These are phyloP conservation scores for Coffea humblotiana DNA, from an alignment of 305 asterid genomes.

Conservation along the genomic window DNA sequence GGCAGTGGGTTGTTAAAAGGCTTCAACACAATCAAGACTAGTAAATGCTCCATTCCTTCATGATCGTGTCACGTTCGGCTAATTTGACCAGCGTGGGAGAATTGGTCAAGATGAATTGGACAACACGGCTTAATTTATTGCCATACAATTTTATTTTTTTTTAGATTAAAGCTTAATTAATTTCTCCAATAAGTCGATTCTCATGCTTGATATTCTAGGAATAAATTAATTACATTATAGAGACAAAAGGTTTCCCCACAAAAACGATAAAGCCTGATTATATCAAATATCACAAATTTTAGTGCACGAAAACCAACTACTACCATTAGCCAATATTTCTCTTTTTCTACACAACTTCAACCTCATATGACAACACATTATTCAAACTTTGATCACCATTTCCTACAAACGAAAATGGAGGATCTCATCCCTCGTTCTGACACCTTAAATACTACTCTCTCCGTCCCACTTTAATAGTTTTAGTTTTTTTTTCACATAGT, in stretches of 20 bases:
- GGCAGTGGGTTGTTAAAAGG: background rate
- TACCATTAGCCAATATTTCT: background rate
- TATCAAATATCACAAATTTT: background rate
- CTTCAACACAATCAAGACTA: background rate
- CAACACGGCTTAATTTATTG: conserved; percentile 3
- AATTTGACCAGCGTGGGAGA: conserved; percentile 22
- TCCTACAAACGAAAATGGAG: background rate
- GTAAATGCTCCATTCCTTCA: conserved; percentile 10
- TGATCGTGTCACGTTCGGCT: conserved; percentile 35
- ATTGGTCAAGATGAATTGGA: conserved; percentile 14
- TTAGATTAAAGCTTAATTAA: background rate
- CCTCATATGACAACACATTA: background rate
- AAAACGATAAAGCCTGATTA: background rate
- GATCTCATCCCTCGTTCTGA: background rate
- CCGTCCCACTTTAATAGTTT: too few relatives aligned
- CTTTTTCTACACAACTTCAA: background rate
- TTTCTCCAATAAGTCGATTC: background rate
- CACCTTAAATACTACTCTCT: background rate
- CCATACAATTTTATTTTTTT: too few relatives aligned
- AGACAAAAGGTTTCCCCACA: background rate
- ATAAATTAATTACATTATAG: background rate
- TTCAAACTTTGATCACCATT: background rate
- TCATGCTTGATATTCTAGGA: background rate
- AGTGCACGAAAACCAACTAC: background rate
- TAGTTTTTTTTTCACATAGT: too few relatives aligned